These are phyloP conservation scores for Ziziphus jujuba DNA, from an alignment of 306 rosid genomes.

Conservation along the genomic window DNA sequence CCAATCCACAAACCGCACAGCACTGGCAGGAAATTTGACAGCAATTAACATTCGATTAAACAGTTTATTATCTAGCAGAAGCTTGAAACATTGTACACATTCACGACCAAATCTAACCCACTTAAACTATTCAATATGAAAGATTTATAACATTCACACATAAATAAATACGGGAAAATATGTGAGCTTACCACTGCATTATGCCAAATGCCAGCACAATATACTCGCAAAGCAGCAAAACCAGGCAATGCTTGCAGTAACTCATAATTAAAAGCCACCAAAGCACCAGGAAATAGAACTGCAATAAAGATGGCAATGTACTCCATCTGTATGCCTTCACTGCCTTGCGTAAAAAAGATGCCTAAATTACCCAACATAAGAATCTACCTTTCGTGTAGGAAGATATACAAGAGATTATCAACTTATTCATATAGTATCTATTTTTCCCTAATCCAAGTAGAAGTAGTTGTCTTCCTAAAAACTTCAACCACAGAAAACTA, in stretches of 20 bases:
- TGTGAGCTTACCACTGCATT: slow-evolving; percentile 72
- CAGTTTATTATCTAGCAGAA: slow-evolving; percentile 6
- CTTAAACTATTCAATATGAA: no score
- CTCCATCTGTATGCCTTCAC: slow-evolving; percentile 82
- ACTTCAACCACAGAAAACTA: neutral
- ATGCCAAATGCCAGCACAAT: slow-evolving; percentile 96
- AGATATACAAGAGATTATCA: neutral
- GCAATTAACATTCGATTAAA: slow-evolving; percentile 22
- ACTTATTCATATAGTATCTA: no score
- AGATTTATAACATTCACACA: neutral
- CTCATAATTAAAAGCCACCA: slow-evolving; percentile 71
- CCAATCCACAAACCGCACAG: slow-evolving; percentile 73
- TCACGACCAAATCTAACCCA: neutral
- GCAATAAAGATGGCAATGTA: slow-evolving; percentile 81
- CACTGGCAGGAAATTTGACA: slow-evolving; percentile 47
- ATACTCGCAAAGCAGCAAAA: slow-evolving; percentile 65
- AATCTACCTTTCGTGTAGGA: slow-evolving; percentile 36
- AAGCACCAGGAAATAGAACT: slow-evolving; percentile 79
- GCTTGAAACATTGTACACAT: neutral
- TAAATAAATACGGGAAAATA: neutral
- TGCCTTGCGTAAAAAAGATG: slow-evolving; percentile 53
- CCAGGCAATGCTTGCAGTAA: slow-evolving; percentile 49
- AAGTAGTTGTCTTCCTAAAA: neutral
- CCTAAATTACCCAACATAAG: slow-evolving; percentile 44
- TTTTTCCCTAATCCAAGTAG: no score